Evolutionary conservation across 2,329 filamentous ascomycete species (phyloP), one percentile per base, ranked within the genome.

Genomic region (Aspergillus carbonarius): DNA sequence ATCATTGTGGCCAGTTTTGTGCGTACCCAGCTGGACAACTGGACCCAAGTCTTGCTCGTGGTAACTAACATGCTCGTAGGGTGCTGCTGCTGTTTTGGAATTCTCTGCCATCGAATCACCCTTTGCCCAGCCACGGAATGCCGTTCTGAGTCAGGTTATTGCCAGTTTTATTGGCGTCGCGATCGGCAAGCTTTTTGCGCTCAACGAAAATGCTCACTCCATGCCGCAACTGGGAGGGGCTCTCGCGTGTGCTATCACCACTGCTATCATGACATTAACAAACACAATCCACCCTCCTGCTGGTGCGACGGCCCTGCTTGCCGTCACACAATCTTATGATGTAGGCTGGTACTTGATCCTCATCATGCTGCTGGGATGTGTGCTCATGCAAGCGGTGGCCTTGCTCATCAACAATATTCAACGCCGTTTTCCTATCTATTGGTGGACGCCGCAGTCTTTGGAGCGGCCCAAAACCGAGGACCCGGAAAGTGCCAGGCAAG

Each of bases 251-350:
- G 88, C 85, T 0, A 70, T 81, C 2, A 82, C 88, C 0, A 89
- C 85, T 0, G 78, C 82, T 1, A 58, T 85, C 57, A 92, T 92
- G 89, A 82, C 81, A 0, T 66, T 91, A 20, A 92, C 88, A 1
- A 88, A 87, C 54, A 91, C 88, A 0, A 81, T 90, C 0, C 88
- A 92, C 64, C 89, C 89, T 0, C 90, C 89, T 0, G 89, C 88
- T 0, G 89, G 90, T 4, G 89, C 89, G 8, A 92, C 89, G 0
- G 89, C 88, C 0, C 74, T 93, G 1, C 75, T 92, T 25, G 88
- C 88, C 0, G 86, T 88, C 58, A 75, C 81, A 2, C 75, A 78
- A 1, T 76, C 86, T 1, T 77, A 81, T 9, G 65, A 68, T 0
- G 72, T 92, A 10, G 88, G 88, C n/a, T 92, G 89, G 90, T 85